Conservation (phyloP, 805 yeast species). For the Zygosaccharomyces gambellarensis region DNA sequence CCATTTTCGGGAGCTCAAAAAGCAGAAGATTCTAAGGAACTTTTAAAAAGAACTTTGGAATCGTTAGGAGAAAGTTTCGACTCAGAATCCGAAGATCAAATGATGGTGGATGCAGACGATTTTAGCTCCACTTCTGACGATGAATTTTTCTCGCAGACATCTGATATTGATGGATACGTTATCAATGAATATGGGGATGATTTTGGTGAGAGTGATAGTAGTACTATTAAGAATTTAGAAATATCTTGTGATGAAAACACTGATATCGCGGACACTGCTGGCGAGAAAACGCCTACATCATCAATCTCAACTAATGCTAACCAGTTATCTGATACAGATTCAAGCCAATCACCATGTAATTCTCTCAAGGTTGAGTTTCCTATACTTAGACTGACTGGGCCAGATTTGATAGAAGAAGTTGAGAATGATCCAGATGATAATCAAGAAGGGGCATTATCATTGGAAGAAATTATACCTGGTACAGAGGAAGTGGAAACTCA, state of each 20-base stretch:
- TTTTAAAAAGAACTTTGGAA: slow-evolving; percentile 12
- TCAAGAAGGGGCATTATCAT: neutral
- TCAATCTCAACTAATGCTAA: neutral
- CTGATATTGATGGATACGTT: neutral
- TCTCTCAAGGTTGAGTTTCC: neutral
- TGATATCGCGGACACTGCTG: slow-evolving; percentile 4
- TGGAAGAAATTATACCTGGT: slow-evolving; percentile 5
- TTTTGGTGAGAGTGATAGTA: neutral
- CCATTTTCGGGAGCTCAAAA: slow-evolving; percentile 13
- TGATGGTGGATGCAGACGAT: slow-evolving; percentile 5
- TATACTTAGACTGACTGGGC: neutral
- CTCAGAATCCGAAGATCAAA: slow-evolving; percentile 3
- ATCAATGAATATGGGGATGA: neutral
- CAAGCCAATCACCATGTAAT: neutral
- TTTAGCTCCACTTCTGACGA: neutral
- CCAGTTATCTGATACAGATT: neutral
- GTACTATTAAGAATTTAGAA: slow-evolving; percentile 3
- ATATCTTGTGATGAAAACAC: slow-evolving; percentile 6
- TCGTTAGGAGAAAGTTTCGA: slow-evolving; percentile 6
- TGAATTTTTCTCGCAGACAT: neutral
- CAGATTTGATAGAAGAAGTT: neutral
- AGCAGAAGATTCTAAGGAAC: slow-evolving; percentile 3
- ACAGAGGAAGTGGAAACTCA: neutral
- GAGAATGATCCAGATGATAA: neutral
- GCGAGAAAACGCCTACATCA: neutral